phyloP scores from a whole-genome alignment of 176 grass and related monocot species.

The Carex cristatella region DNA sequence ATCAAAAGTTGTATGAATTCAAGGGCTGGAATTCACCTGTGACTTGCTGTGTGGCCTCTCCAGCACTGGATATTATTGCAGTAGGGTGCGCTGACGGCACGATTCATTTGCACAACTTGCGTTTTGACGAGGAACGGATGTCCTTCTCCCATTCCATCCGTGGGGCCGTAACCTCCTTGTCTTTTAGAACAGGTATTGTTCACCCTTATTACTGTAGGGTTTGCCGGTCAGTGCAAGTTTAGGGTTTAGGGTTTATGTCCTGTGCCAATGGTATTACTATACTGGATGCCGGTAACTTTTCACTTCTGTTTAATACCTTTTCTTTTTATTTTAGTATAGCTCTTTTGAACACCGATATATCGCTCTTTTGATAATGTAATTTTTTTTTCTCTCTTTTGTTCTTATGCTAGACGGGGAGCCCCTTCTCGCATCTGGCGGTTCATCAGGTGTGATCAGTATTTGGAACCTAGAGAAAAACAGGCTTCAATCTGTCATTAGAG shows the following conservation, averaged over 20 bases:
- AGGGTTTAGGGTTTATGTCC: too few species aligned
- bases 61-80: slow-evolving; percentile 81
- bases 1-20: slow-evolving; percentile 76
- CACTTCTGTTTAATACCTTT: background rate
- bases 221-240: background rate
- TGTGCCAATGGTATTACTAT: background rate
- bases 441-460: slow-evolving; percentile 94
- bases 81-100: slow-evolving; percentile 81
- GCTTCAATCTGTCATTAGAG: slow-evolving; percentile 84
- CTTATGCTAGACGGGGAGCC: slow-evolving; percentile 76
- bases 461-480: slow-evolving; percentile 95
- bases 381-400: slow-evolving; percentile 17
- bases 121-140: slow-evolving; percentile 66
- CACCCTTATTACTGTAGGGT: background rate
- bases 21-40: slow-evolving; percentile 82
- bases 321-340: background rate
- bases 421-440: slow-evolving; percentile 86
- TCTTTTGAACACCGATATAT: slow-evolving; percentile 1
- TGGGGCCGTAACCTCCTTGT: slow-evolving; percentile 86
- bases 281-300: background rate
- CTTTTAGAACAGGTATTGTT: slow-evolving; percentile 86
- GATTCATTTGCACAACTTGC: slow-evolving; percentile 88
- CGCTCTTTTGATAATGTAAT: background rate
- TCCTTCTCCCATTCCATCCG: slow-evolving; percentile 87
- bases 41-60: slow-evolving; percentile 71